These are phyloP conservation scores for Pleodorina starrii DNA, from an alignment of 139 green algal species.

Conservation along the genomic window DNA sequence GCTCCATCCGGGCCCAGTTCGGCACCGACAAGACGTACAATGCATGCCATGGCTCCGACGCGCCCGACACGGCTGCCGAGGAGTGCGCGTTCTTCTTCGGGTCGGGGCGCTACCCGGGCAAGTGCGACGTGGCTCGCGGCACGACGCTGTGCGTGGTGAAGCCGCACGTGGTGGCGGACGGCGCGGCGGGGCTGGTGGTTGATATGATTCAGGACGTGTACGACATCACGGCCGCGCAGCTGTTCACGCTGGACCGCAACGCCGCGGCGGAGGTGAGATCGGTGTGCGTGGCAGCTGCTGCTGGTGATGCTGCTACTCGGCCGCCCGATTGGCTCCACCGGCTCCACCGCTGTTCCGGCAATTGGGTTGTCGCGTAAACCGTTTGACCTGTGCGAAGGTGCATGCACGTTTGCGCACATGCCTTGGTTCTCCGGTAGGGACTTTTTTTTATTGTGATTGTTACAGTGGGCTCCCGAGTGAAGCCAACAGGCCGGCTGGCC, in stretches of 20 bases:
- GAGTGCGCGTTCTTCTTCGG: conserved; percentile 85
- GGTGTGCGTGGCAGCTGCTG: no score
- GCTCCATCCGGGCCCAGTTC: conserved; percentile 74
- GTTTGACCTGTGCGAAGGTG: no score
- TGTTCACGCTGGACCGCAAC: conserved; percentile 71
- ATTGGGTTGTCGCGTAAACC: no score
- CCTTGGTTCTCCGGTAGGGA: no score
- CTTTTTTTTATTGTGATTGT: no score
- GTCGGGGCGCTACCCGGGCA: conserved; percentile 38
- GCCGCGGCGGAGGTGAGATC: conserved; percentile 76
- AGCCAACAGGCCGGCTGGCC: no score
- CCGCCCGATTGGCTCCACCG: no score
- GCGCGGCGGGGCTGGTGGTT: conserved; percentile 60
- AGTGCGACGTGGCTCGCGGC: conserved; percentile 54
- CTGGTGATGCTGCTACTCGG: no score
- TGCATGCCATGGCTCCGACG: conserved; percentile 82
- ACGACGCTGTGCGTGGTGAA: conserved; percentile 82
- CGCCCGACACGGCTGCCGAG: conserved; percentile 70
- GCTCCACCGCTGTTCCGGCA: no score
- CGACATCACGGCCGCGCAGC: conserved; percentile 71
- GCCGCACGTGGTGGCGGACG: conserved; percentile 77
- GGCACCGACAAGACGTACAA: conserved; percentile 76
- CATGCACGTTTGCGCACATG: no score
- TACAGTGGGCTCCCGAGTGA: no score
- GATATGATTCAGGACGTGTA: conserved; percentile 67